Percentiles rank a stretch among this genome's conserved stretches.
Evolutionary conservation across 2,329 filamentous ascomycete species (phyloP).

Genomic region (Aspergillus luchuensis): DNA sequence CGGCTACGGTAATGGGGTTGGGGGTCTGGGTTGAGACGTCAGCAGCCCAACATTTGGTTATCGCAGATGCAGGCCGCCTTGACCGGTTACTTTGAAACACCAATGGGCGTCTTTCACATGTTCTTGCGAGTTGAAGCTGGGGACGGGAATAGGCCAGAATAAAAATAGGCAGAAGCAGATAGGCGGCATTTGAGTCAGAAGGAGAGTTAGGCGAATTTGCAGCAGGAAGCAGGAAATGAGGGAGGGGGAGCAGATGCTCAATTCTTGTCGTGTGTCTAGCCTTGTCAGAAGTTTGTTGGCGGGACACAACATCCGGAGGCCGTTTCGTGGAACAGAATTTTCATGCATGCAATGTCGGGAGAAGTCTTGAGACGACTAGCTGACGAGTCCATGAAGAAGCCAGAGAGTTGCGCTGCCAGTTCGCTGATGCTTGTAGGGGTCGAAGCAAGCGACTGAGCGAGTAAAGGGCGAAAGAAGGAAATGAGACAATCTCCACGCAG

Average conservation of each 20-base stretch:
- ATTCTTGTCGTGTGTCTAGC: conserved; percentile 15
- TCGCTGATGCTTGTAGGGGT: not conserved
- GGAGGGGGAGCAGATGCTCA: not conserved
- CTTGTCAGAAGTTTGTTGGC: conserved; percentile 26
- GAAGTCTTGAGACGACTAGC: conserved; percentile 11
- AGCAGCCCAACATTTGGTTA: not conserved
- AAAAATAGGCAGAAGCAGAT: not conserved
- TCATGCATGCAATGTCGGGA: conserved; percentile 20
- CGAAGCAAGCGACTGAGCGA: not conserved
- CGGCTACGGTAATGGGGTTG: not conserved
- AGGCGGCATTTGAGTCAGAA: not conserved
- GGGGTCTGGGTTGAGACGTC: not conserved
- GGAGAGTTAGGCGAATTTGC: not conserved
- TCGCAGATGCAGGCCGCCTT: not conserved
- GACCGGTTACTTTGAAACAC: not conserved
- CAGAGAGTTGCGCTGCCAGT: not conserved
- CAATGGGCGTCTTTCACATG: not conserved
- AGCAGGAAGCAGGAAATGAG: not conserved
- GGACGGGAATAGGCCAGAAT: not conserved
- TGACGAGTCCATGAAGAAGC: conserved; percentile 6
- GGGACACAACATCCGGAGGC: conserved; percentile 24
- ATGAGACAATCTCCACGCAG: conserved; percentile 3
- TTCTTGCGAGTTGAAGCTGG: not conserved
- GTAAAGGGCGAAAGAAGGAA: not conserved
- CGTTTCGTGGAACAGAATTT: conserved; percentile 26